A percentile compares a stretch with the other conserved stretches of the same genome.
phyloP scores from a whole-genome alignment of 495 filamentous ascomycete species.

The Astrothelium subdiscretum region DNA sequence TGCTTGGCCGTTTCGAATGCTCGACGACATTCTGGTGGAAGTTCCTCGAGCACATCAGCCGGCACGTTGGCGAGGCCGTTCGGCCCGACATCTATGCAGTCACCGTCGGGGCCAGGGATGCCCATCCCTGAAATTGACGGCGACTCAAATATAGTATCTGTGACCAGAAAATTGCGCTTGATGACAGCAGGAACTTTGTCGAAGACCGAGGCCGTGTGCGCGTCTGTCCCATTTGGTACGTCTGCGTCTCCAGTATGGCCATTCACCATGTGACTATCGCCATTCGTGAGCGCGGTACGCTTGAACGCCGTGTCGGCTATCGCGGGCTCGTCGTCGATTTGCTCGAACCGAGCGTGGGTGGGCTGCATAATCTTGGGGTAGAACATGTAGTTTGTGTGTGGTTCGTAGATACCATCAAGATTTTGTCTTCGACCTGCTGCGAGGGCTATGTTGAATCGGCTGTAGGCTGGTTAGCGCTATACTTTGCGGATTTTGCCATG shows the following conservation, averaged over 20 bases:
- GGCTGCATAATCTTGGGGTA: slow-evolving; percentile 85
- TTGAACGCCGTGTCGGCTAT: slow-evolving; percentile 1
- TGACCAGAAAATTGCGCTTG: slow-evolving; percentile 61
- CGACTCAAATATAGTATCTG: slow-evolving; percentile 56
- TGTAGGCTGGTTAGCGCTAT: slow-evolving; percentile 32
- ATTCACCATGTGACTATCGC: slow-evolving; percentile 11
- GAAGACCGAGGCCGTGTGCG: slow-evolving; percentile 37
- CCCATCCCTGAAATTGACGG: slow-evolving; percentile 48
- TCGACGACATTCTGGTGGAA: slow-evolving; percentile 59
- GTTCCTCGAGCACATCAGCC: slow-evolving; percentile 53
- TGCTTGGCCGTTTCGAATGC: slow-evolving; percentile 54
- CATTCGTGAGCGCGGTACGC: slow-evolving; percentile 10
- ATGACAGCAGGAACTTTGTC: slow-evolving; percentile 51
- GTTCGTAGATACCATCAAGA: slow-evolving; percentile 71
- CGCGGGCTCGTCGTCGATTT: slow-evolving; percentile 14
- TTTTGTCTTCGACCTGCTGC: slow-evolving; percentile 51
- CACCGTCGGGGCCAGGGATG: slow-evolving; percentile 53
- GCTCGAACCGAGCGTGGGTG: slow-evolving; percentile 72
- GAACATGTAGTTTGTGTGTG: slow-evolving; percentile 83
- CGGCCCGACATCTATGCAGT: slow-evolving; percentile 43
- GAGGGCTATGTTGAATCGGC: slow-evolving; percentile 69
- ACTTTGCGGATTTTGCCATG: background rate
- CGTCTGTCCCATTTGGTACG: background rate
- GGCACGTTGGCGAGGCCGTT: slow-evolving; percentile 54
- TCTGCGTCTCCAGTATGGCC: slow-evolving; percentile 2